Conservation (phyloP, 331 rosid genomes). For the Rosa hybrid region DNA sequence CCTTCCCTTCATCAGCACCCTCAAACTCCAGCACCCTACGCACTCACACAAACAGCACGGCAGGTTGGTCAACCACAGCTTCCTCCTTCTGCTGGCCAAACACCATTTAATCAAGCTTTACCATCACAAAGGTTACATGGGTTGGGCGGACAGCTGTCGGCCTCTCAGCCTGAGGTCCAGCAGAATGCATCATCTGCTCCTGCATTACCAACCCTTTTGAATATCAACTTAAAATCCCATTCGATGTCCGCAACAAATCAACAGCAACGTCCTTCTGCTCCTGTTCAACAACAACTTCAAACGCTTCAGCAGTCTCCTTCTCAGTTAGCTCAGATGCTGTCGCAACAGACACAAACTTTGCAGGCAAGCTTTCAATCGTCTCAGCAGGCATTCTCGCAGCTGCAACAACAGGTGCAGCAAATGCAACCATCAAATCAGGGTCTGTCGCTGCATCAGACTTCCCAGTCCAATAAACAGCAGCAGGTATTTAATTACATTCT, state of each 20-base stretch:
- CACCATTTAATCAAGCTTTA: conserved; percentile 41
- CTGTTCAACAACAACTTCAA: conserved; percentile 62
- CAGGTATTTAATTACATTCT: conserved; percentile 24
- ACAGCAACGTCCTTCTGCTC: conserved; percentile 47
- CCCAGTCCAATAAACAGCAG: conserved; percentile 61
- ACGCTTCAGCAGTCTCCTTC: conserved; percentile 79
- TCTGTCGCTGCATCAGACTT: conserved; percentile 53
- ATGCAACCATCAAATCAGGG: conserved; percentile 85
- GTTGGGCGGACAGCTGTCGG: conserved; percentile 48
- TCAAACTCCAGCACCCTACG: conserved; percentile 55
- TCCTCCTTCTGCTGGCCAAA: conserved; percentile 60
- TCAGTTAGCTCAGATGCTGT: conserved; percentile 86
- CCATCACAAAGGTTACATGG: conserved; percentile 44
- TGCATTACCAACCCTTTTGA: conserved; percentile 45
- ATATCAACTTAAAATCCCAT: conserved; percentile 46
- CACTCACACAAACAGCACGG: conserved; percentile 47
- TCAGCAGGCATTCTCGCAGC: conserved; percentile 92
- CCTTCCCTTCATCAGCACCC: conserved; percentile 54
- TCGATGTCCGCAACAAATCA: conserved; percentile 42
- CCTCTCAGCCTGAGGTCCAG: conserved; percentile 65
- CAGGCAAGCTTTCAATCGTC: conserved; percentile 98
- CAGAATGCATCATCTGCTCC: conserved; percentile 49
- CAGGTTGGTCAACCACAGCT: conserved; percentile 63
- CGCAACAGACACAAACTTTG: conserved; percentile 87
- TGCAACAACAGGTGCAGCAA: conserved; percentile 86